phyloP scores from a whole-genome alignment of 768 basidiomycete species.

The Mycena polygramma region DNA sequence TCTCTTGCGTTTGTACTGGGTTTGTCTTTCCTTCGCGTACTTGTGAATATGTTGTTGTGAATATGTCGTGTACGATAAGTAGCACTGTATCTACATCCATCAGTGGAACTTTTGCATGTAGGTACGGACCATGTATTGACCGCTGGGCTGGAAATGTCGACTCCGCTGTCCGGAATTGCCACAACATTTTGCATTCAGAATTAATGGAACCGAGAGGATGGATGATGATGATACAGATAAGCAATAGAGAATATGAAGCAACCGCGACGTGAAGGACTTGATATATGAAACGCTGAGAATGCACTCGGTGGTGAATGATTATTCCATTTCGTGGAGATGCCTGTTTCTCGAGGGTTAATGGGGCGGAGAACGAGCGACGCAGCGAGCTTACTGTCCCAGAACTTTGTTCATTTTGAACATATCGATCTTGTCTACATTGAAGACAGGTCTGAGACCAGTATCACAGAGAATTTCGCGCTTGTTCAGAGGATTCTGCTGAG shows the following conservation, averaged over 20 bases:
- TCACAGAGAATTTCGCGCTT: conserved; percentile 91
- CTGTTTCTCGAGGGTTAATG: conserved; percentile 35
- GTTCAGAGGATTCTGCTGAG: conserved; percentile 82
- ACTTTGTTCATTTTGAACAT: conserved; percentile 98
- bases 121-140: no score
- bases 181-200: conserved; percentile 3
- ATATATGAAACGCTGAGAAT: conserved; percentile 2
- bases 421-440: conserved; percentile 84
- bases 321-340: conserved; percentile 54
- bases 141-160: no score
- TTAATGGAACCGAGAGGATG: background rate
- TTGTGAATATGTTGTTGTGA: no score
- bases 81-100: no score
- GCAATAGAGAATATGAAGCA: conserved; percentile 19
- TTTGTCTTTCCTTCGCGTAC: no score
- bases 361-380: background rate
- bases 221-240: conserved; percentile 22
- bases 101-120: no score
- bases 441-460: conserved; percentile 75
- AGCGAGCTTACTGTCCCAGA: conserved; percentile 73
- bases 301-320: background rate
- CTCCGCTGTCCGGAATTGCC: background rate
- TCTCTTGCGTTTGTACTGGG: no score
- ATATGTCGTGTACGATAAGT: background rate
- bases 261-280: conserved; percentile 1